Evolutionary conservation across 495 filamentous ascomycete genomes (phyloP).

Genomic region (Venustampulla echinocandica): DNA sequence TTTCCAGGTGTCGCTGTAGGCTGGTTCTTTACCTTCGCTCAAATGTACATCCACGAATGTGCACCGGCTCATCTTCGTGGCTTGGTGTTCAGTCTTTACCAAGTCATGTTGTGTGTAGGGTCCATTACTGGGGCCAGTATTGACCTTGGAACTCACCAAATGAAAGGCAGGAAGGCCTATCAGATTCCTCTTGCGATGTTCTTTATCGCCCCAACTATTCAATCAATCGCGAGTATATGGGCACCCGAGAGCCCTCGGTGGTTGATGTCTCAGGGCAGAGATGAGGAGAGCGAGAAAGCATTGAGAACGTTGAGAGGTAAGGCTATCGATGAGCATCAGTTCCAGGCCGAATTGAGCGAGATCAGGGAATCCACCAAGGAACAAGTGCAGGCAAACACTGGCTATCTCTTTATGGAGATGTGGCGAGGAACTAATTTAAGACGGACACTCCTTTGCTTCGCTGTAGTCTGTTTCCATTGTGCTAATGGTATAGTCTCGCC

Average conservation of each 20-base stretch:
- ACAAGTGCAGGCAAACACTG: conserved; percentile 36
- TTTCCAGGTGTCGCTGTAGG: conserved; percentile 44
- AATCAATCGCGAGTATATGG: conserved; percentile 44
- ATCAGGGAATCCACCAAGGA: conserved; percentile 41
- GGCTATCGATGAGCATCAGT: conserved; percentile 23
- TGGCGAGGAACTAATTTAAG: conserved; percentile 44
- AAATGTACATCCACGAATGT: conserved; percentile 45
- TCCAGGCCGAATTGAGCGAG: conserved; percentile 39
- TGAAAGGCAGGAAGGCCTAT: conserved; percentile 38
- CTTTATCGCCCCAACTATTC: conserved; percentile 45
- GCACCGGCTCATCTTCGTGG: conserved; percentile 23
- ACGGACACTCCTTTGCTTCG: conserved; percentile 31
- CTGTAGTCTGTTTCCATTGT: conserved; percentile 27
- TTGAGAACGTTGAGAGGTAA: conserved; percentile 29
- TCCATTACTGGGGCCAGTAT: conserved; percentile 54
- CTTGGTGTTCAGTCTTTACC: conserved; percentile 22
- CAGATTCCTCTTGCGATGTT: conserved; percentile 51
- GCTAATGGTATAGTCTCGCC: conserved; percentile 26
- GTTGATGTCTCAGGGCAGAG: conserved; percentile 40
- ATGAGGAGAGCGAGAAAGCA: conserved; percentile 38
- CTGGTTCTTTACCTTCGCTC: conserved; percentile 50
- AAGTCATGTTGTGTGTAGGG: no score
- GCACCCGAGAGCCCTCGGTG: conserved; percentile 56
- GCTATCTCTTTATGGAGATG: conserved; percentile 39
- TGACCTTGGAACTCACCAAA: conserved; percentile 46